Conservation (phyloP, 2,329 filamentous ascomycete genomes). For the Clarireedia hainanense region DNA sequence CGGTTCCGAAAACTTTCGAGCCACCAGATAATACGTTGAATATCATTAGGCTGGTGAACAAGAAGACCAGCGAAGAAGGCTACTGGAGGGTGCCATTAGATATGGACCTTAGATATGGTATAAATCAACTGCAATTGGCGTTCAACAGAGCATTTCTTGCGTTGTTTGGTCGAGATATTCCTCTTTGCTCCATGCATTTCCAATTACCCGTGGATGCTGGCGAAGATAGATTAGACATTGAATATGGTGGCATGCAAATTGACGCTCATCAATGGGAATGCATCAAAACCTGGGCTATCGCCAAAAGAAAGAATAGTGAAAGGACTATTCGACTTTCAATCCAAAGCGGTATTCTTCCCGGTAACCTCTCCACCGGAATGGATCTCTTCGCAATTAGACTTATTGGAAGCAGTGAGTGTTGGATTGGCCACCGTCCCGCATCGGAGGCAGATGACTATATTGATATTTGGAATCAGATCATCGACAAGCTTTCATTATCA, state of each 20-base stretch:
- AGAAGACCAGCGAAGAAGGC: not conserved
- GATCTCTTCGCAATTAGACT: not conserved
- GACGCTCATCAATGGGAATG: not conserved
- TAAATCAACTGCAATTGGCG: slow-evolving; percentile 18
- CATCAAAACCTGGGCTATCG: not conserved
- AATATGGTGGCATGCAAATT: slow-evolving; percentile 9
- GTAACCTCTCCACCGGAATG: not conserved
- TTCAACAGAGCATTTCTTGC: not conserved
- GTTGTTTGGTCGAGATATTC: not conserved
- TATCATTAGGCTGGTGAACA: not conserved
- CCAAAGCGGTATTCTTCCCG: not conserved
- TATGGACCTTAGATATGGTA: slow-evolving; percentile 5
- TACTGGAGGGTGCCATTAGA: slow-evolving; percentile 21
- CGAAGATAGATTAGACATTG: not conserved
- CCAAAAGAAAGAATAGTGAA: not conserved
- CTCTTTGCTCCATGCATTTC: slow-evolving; percentile 7
- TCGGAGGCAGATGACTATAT: not conserved
- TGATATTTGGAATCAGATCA: not conserved
- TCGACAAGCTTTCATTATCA: not conserved
- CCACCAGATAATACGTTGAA: not conserved
- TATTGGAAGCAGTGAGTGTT: not conserved
- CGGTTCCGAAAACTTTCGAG: not conserved
- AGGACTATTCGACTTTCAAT: not conserved
- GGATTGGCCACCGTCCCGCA: not conserved
- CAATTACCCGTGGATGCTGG: not conserved